Base-by-base conservation (phyloP, 345 rosid species). In the Eucalyptus marginata region DNA sequence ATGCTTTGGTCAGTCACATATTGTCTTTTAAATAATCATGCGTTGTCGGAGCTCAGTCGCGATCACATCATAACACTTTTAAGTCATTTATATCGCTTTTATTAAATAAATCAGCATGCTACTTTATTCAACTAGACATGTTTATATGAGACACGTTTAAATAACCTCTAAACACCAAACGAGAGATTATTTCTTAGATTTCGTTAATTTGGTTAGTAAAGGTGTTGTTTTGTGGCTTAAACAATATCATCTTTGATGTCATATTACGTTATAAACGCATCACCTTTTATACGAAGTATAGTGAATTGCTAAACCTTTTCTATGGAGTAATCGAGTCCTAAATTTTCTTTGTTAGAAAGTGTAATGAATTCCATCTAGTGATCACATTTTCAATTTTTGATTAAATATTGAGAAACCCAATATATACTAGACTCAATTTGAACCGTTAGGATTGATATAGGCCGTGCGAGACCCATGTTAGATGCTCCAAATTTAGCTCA, bases 1-100 rank as follows among this genome's bases (percentile, higher is more conserved):
- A 94, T n/a, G 88, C 87, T 10, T 90, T 96, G 84, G 66, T 91
- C 29, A 81, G 16, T 46, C 88, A 91, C 91, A 89, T 62, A 29
- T n/a, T 64, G 40, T 64, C 20, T 64, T 64, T 4, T 15, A n/a
- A 31, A 66, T 66, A 4, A 66, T 66, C 20, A 66, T 31, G 9
- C 1, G 76, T 66, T 66, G 76, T 66, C 76, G 18, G 40, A 14
- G 76, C 76, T 66, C 16, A 66, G 4, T 66, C 11, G 18, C 3
- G 3, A 20, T 66, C 10, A 7, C 10, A 8, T n/a, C 76, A n/a
- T n/a, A 64, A 64, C 18, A 7, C 36, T 64, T 29, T n/a, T 7
- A 64, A 14, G 18, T 7, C 33, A 64, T 64, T 64, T n/a, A 7
- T 64, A 18, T 64, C 36, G 8, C 36, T 29, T 4, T 12, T 7